phyloP scores from a whole-genome alignment of 202 grass and related monocot species.

The Eragrostis tef region DNA sequence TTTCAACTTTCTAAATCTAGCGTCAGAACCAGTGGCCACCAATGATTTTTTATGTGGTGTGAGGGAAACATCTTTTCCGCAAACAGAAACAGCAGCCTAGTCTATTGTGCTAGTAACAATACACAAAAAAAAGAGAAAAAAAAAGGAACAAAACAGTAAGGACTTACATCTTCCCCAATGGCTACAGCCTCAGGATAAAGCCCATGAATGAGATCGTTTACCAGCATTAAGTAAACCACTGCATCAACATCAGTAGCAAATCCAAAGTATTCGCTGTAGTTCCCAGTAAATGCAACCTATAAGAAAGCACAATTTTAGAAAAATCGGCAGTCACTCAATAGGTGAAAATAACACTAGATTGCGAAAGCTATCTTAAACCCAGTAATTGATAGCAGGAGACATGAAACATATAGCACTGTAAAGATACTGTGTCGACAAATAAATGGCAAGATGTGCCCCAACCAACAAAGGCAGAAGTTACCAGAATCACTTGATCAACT shows the following conservation, averaged over 20 bases:
- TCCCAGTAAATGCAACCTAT: slow-evolving; percentile 86
- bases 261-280: slow-evolving; percentile 95
- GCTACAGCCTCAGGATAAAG: slow-evolving; percentile 83
- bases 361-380: background rate
- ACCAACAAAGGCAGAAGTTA: slow-evolving; percentile 10
- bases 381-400: background rate
- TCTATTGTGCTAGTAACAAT: background rate
- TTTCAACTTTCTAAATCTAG: slow-evolving; percentile 8
- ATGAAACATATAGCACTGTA: slow-evolving; percentile 14
- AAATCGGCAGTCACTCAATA: slow-evolving; percentile 15
- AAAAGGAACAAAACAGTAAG: slow-evolving; percentile 10
- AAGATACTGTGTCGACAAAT: slow-evolving; percentile 12
- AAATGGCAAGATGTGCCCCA: background rate
- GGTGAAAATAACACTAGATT: background rate
- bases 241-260: slow-evolving; percentile 95
- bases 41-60: background rate
- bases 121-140: background rate
- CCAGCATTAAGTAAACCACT: slow-evolving; percentile 92
- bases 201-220: slow-evolving; percentile 89
- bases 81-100: background rate
- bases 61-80: slow-evolving; percentile 7
- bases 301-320: slow-evolving; percentile 36
- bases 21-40: background rate
- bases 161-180: slow-evolving; percentile 95
- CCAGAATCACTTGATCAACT: slow-evolving; percentile 42